Base-by-base conservation (phyloP, 2,329 filamentous ascomycete species). In the Ophiostoma fasciatum region DNA sequence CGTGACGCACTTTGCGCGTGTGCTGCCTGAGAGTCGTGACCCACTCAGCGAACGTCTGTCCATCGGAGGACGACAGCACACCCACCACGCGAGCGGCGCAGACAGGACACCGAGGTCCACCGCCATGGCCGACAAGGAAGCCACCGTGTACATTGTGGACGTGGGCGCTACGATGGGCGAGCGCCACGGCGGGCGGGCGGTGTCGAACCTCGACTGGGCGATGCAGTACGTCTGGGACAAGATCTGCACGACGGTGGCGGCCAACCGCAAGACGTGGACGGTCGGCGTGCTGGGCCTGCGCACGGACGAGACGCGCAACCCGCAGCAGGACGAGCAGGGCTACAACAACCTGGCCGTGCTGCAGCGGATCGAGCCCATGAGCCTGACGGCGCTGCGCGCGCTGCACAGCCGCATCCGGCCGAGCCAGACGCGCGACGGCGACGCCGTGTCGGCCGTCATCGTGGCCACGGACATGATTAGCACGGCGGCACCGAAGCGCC, bases 151-250 rank as follows among this genome's bases (percentile, higher is more conserved):
- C 56, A 79, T 98, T 47, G 60, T 98, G 42, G 90, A 98, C 59
- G 64, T 94, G 18, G 87, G 85, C 39, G 65, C 62, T 50, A 82
- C 87, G n/a, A 94, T 93, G 82, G 78, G 68, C 39, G 64, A 80
- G 51, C 69, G 64, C 48, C 71, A 74, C 47, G 67, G 73, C 59
- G 83, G 79, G 19, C 75, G 90, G 46, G 53, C 63, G 15, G 72
- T 88, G 53, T 79, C 79, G 4, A 81, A 96, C 53, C 70, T 98
- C 14, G 83, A 94, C 42, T 98, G 79, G 74, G 73, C 75, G 32
- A 77, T 96, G 74, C 74, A 74, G 43, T 98, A 94, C 58, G 71
- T 96, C 33, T 98, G 88, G 87, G 88, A 96, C 64, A 90, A 82
- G 53, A 81, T 92, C 46, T 78, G 78, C 5, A 73, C 71, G 7